Evolutionary conservation across 345 rosid species (phyloP).

Genomic region (Hibiscus syriacus): DNA sequence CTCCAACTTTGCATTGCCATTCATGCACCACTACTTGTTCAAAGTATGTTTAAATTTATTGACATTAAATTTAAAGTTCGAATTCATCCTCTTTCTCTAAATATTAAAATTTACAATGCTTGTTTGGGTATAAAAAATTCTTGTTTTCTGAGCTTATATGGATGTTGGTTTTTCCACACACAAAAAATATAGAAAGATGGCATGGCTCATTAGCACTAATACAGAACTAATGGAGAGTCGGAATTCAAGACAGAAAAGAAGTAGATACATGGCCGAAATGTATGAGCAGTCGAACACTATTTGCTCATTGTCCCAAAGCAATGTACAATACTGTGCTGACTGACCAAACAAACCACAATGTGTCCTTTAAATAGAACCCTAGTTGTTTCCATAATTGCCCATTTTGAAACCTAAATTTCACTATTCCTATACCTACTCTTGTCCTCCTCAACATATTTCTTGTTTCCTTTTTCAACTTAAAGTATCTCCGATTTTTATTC

Average conservation of each 20-base stretch:
- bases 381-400: background rate
- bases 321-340: background rate
- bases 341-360: background rate
- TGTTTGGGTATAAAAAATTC: too few relatives aligned
- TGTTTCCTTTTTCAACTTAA: too few relatives aligned
- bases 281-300: background rate
- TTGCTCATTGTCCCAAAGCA: background rate
- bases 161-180: too few relatives aligned
- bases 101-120: too few relatives aligned
- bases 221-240: background rate
- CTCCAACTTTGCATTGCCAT: too few relatives aligned
- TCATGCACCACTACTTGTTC: too few relatives aligned
- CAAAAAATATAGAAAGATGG: background rate
- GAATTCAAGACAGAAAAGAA: background rate
- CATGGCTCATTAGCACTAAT: background rate
- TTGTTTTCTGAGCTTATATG: too few relatives aligned
- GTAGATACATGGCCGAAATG: background rate
- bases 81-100: too few relatives aligned
- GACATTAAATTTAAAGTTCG: too few relatives aligned
- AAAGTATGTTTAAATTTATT: too few relatives aligned
- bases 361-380: background rate
- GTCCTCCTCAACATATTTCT: background rate
- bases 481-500: too few relatives aligned
- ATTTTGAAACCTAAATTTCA: background rate
- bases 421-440: background rate